Evolutionary conservation across 169 alveolate genomes (phyloP).

Genomic region (Cryptosporidium sp.): DNA sequence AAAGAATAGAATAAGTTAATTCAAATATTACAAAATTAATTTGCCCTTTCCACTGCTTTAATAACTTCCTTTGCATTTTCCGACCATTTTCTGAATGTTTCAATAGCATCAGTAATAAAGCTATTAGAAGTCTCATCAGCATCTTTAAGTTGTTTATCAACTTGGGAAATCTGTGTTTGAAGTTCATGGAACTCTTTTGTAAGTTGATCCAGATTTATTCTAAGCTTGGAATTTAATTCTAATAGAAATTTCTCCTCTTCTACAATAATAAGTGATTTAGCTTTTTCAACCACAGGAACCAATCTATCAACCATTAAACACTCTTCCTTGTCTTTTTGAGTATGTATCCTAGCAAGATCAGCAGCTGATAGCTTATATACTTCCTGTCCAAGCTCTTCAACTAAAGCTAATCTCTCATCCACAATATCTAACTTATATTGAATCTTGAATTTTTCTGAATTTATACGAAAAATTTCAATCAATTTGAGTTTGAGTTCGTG

Average conservation of each 20-base stretch:
- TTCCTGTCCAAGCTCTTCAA: conserved; percentile 52
- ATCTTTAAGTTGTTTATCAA: conserved; percentile 56
- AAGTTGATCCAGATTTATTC: conserved; percentile 16
- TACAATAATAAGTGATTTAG: background rate
- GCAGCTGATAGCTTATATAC: conserved; percentile 30
- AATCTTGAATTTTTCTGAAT: conserved; percentile 8
- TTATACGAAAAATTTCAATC: conserved; percentile 24
- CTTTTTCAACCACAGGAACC: conserved; percentile 32
- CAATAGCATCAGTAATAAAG: conserved; percentile 52
- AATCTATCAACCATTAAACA: conserved; percentile 45
- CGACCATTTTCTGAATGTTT: conserved; percentile 59
- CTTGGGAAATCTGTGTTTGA: conserved; percentile 3
- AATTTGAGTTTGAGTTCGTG: conserved; percentile 29
- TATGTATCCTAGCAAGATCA: conserved; percentile 31
- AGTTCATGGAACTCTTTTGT: conserved; percentile 2
- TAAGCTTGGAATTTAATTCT: conserved; percentile 9
- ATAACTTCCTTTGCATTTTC: conserved; percentile 55
- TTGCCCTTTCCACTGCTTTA: conserved; percentile 48
- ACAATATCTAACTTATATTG: conserved; percentile 64
- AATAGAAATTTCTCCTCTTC: conserved; percentile 44
- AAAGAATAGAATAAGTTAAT: no score
- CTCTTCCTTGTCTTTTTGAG: conserved; percentile 55
- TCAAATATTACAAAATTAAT: background rate
- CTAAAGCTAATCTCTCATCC: conserved; percentile 41
- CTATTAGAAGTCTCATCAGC: conserved; percentile 37